Evolutionary conservation across 2,329 filamentous ascomycete species (phyloP), one percentile per base, ranked within the genome.

Genomic region (Celoporthe dispersa): DNA sequence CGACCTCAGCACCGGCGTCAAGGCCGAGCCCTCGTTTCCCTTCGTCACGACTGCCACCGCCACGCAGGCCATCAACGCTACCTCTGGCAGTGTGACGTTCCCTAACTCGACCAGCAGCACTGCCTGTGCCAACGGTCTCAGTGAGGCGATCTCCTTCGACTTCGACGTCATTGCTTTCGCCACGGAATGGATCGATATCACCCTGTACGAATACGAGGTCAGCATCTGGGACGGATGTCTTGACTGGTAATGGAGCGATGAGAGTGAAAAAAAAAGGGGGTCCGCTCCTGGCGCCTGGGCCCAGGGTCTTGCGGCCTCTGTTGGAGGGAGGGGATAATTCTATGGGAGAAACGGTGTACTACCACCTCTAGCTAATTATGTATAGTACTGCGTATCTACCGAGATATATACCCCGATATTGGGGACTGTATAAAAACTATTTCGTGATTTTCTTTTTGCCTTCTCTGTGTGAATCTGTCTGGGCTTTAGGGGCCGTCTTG

Each of bases 1-100:
- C 37, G 70, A 71, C 55, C 68, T 71, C 61, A 68, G 68, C 70
- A 70, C 70, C 1, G 70, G 70, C 48, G 44, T 71, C 62, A 71
- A 60, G 28, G 65, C 70, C 61, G 65, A 70, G 57, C 68, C 70
- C 22, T 65, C 70, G 14, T 71, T 71, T 53, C 70, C 70, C 19
- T 66, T 71, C 55, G 33, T 64, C 61, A 70, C 68, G 59, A 70
- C 70, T 19, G 68, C 68, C 55, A 68, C 53, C 16, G 53, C 63
- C 28, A 70, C 70, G 22, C 70, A 71, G 57, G 48, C 66, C 25
- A n/a, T 65, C 61, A 70, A 71, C 55, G 48, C 64, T 22, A 70
- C 68, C 3, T 67, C 66, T 41, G 68, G 70, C 35, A 55, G 31
- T 1, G 31, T 71, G 12, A 25, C 65, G 14, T 62, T 53, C 33